A percentile compares a stretch with the other conserved stretches of the same genome.
Conservation (phyloP, 2,329 filamentous ascomycete species). For the Beauveria australis region DNA sequence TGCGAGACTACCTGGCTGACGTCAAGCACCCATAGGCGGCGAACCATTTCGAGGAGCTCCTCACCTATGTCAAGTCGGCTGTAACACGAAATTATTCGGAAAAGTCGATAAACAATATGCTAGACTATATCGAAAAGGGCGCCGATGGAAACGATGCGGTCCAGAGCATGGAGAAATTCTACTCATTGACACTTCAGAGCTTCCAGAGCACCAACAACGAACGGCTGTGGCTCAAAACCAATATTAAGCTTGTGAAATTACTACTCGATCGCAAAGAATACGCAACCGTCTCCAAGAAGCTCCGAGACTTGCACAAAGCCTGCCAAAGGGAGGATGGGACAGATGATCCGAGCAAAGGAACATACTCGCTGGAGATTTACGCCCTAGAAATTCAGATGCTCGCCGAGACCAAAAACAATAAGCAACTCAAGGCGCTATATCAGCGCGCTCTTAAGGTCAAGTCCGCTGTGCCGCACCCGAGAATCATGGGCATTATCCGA, state of each 20-base stretch:
- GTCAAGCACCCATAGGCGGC: conserved; percentile 53
- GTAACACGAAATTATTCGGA: conserved; percentile 98
- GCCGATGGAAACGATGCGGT: conserved; percentile 58
- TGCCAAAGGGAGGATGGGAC: conserved; percentile 82
- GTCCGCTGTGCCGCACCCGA: conserved; percentile 95
- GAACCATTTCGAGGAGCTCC: conserved; percentile 85
- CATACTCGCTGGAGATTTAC: conserved; percentile 91
- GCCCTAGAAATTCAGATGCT: conserved; percentile 99
- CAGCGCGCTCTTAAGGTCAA: conserved; percentile 84
- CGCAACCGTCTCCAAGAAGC: conserved; percentile 66
- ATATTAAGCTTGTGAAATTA: conserved; percentile 89
- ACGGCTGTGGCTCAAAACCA: conserved; percentile 93
- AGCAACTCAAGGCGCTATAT: conserved; percentile 88
- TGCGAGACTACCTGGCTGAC: neutral
- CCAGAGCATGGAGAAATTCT: conserved; percentile 88
- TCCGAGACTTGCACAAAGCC: conserved; percentile 79
- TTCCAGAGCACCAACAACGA: conserved; percentile 98
- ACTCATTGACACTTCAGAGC: conserved; percentile 83
- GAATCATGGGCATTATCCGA: conserved; percentile 98
- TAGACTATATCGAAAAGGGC: conserved; percentile 96
- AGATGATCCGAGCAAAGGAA: conserved; percentile 91
- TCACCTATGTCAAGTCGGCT: conserved; percentile 94
- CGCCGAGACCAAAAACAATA: conserved; percentile 93
- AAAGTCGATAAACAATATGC: conserved; percentile 99
- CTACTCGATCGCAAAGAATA: conserved; percentile 92